Evolutionary conservation across 305 asterid species (phyloP), one percentile per base, ranked within the genome.

Genomic region (Solanum aculeatissimum): DNA sequence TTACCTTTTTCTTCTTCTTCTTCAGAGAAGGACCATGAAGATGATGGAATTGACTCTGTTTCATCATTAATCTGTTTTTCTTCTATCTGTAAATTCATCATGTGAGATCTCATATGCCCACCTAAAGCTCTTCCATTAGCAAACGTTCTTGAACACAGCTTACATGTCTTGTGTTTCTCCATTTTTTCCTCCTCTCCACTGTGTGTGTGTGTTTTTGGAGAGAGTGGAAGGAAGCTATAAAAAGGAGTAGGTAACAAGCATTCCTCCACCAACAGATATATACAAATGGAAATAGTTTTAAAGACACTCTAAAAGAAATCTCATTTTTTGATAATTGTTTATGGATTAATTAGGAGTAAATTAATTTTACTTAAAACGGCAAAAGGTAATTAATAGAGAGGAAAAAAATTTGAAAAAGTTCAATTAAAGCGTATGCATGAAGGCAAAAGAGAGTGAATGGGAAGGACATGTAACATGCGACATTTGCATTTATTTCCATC

Each of bases 51-150:
- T 0, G 91, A 85, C 23, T 80, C 90, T 77, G 87, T 87, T 85
- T 89, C 93, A 49, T 86, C 89, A 16, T 84, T 68, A 35, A 72
- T 55, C 45, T 84, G 74, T 47, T 45, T 85, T 65, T 25, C 19
- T 62, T 65, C 10, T 88, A 19, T 89, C 18, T 60, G 84, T 4
- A 85, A 87, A 84, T 90, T 90, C 92, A 90, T 87, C 91, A 90
- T 87, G 88, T 96, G 99, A 65, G 96, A 96, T 93, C 96, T 96
- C 99, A 94, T 93, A 89, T 95, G 99, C 7, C 98, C 97, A 45
- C 99, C 99, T 11, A 95, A 74, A 87, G 99, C 97, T 86, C 93
- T 92, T 0, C 99, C 98, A 88, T 90, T 92, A 19, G 87, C 89
- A 43, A 94, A 96, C 43, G 53, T 89, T 80, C 93, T 89, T 58